Evolutionary conservation across 1,139 yeast genomes (phyloP), one percentile per base, ranked within the genome.

Genomic region (Saccharomyces hybrid): DNA sequence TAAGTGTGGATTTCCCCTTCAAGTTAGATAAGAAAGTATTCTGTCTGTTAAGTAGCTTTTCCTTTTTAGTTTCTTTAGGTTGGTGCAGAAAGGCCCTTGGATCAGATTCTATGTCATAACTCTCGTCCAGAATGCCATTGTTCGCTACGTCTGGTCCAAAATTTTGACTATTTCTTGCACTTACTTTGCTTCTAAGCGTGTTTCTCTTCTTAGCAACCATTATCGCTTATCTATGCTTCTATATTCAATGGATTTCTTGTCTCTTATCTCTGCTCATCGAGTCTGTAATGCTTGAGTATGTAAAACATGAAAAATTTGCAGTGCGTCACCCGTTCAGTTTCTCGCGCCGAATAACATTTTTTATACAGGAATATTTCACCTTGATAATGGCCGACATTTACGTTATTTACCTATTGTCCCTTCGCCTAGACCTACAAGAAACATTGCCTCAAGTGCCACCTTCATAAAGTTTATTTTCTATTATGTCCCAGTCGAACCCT

Each of bases 81-180:
- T 79, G 76, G 61, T 81, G 83, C 48, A 83, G 71, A 60, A 79
- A 75, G 0, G 86, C 85, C 61, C 80, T 79, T 55, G 74, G 73
- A 59, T 71, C 76, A 20, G 41, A 46, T 8, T 47, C 48, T 4
- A 51, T 25, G 28, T 47, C 53, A 47, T 41, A 28, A 13, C 46
- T 56, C 55, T 31, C 70, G 64, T 13, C 58, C 49, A 27, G 7
- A 23, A 26, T n/a, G 25, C 25, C 46, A n/a, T 53, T 50, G 54
- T 54, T 50, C 31, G 13, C 49, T 6, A 48, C 55, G 2, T 27
- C 51, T 5, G 46, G 47, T 4, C 53, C 58, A 9, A 55, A 60
- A n/a, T 55, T 53, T 25, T 55, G 54, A 25, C 52, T 49, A 20
- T 56, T 47, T 52, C 61, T 62, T 46, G 68, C 51, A 2, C 71